Conservation (phyloP, 768 basidiomycete species). For the Phallus indusiatus region DNA sequence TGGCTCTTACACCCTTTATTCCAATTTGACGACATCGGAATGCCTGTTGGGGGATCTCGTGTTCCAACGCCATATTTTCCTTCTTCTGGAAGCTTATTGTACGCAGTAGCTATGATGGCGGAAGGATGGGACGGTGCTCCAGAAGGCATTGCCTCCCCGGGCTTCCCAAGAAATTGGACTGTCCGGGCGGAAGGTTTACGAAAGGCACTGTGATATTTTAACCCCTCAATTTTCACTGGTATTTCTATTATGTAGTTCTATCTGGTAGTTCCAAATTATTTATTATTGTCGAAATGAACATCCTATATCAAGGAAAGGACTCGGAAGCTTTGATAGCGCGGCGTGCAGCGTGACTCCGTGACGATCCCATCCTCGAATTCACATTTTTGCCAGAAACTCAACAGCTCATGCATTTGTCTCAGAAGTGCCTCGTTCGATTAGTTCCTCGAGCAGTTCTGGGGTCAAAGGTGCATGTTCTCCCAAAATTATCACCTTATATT, state of each 20-base stretch:
- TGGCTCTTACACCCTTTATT: slow-evolving; percentile 48
- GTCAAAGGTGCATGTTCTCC: not conserved
- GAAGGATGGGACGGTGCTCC: slow-evolving; percentile 44
- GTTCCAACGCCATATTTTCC: slow-evolving; percentile 55
- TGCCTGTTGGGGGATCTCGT: slow-evolving; percentile 46
- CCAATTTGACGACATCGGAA: slow-evolving; percentile 50
- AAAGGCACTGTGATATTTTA: slow-evolving; percentile 22
- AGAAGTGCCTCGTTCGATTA: slow-evolving; percentile 2
- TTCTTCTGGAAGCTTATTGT: slow-evolving; percentile 42
- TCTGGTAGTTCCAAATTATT: no score
- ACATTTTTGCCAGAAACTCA: no score
- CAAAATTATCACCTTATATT: not conserved
- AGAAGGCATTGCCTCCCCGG: slow-evolving; percentile 23
- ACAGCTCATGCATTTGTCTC: not conserved
- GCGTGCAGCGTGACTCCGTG: no score
- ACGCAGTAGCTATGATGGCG: slow-evolving; percentile 49
- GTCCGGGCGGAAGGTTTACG: slow-evolving; percentile 28
- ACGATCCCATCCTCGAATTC: no score
- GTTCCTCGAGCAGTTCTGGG: not conserved
- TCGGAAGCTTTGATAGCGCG: no score
- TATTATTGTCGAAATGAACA: no score
- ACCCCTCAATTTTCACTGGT: not conserved
- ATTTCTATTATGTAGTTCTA: no score
- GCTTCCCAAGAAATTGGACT: slow-evolving; percentile 34
- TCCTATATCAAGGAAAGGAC: no score